Conservation (phyloP, 768 basidiomycete species). For the Suillus discolor region DNA sequence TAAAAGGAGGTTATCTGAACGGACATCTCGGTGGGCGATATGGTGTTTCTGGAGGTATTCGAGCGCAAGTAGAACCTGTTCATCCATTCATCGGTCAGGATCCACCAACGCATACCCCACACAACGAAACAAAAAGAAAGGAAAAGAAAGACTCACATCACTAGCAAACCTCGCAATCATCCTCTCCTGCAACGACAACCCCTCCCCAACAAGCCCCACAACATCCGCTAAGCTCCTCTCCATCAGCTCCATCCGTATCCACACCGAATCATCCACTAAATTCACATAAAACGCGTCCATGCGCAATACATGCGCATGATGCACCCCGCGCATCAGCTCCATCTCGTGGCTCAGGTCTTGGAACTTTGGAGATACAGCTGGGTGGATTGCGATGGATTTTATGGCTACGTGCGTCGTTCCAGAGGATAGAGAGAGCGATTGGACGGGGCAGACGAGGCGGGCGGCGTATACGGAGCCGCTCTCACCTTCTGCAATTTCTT, state of each 20-base stretch:
- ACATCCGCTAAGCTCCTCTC: constrained; percentile 86
- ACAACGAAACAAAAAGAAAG: not conserved
- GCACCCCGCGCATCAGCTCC: constrained; percentile 53
- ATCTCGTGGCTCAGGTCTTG: constrained; percentile 65
- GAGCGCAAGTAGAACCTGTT: constrained; percentile 65
- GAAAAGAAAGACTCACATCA: constrained; percentile 56
- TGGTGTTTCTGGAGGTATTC: constrained; percentile 63
- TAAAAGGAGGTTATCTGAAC: constrained; percentile 81
- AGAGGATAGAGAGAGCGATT: constrained; percentile 20
- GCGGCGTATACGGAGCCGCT: constrained; percentile 69
- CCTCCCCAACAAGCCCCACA: constrained; percentile 61
- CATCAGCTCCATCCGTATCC: constrained; percentile 92
- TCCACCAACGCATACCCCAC: not conserved
- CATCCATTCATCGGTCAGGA: not conserved
- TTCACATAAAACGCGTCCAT: constrained; percentile 76
- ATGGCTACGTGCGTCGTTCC: constrained; percentile 63
- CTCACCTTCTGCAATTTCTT: constrained; percentile 84
- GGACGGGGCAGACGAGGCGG: constrained; percentile 24
- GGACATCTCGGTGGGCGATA: constrained; percentile 83
- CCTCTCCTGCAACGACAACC: constrained; percentile 66
- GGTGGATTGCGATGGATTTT: constrained; percentile 43
- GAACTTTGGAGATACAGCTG: constrained; percentile 58
- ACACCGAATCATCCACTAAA: constrained; percentile 57
- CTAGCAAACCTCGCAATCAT: constrained; percentile 73
- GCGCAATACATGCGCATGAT: constrained; percentile 63